phyloP scores from a whole-genome alignment of 306 rosid genomes.

The Vigna trinervia region DNA sequence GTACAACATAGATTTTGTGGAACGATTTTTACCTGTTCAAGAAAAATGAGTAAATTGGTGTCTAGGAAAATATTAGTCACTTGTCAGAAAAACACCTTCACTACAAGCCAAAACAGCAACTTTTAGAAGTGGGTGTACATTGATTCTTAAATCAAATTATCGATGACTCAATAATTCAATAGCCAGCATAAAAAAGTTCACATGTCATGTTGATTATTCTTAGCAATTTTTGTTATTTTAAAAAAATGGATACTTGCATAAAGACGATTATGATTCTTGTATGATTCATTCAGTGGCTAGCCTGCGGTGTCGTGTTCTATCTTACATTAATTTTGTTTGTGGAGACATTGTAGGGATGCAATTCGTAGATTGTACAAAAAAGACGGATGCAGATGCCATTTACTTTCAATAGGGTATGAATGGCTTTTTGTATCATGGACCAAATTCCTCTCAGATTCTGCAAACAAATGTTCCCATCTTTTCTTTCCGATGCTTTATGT shows the following conservation, averaged over 20 bases:
- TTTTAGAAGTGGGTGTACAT: neutral
- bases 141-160: neutral
- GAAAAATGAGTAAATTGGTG: neutral
- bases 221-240: neutral
- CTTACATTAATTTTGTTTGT: constrained; percentile 38
- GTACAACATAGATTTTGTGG: too few relatives aligned
- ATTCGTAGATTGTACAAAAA: constrained; percentile 48
- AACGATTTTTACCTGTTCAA: too few relatives aligned
- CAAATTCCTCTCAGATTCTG: constrained; percentile 48
- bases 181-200: constrained; percentile 41
- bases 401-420: neutral
- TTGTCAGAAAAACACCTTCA: neutral
- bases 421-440: constrained; percentile 48
- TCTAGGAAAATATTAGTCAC: neutral
- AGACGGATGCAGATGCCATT: constrained; percentile 38
- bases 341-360: constrained; percentile 49
- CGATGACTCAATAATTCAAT: constrained; percentile 21
- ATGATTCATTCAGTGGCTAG: neutral
- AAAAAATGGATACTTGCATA: neutral
- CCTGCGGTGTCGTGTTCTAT: neutral
- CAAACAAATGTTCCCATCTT: neutral
- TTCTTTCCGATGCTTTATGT: constrained; percentile 9
- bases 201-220: constrained; percentile 12
- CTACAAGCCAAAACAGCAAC: neutral
- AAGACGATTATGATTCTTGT: neutral